These are phyloP conservation scores for Chenopodium quinoa DNA, from an alignment of 148 eudicot species.

Conservation along the genomic window DNA sequence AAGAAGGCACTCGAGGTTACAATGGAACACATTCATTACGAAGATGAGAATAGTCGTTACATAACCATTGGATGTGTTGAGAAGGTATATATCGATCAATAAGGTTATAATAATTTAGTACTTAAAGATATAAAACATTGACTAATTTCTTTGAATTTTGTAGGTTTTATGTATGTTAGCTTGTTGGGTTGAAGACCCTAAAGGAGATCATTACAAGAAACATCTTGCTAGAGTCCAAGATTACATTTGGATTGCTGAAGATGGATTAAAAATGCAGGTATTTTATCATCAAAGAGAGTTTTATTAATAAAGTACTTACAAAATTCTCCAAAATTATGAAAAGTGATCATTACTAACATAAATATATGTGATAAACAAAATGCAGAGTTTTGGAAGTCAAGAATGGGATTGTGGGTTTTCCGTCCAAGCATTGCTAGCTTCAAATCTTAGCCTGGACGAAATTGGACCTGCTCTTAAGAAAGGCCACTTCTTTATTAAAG, in stretches of 20 bases:
- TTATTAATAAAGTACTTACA: too few relatives aligned
- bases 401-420: conserved; percentile 47
- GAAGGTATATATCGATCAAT: neutral
- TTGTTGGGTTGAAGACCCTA: conserved; percentile 36
- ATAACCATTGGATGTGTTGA: conserved; percentile 26
- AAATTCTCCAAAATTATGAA: too few relatives aligned
- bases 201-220: conserved; percentile 19
- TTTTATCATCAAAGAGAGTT: neutral
- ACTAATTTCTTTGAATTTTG: neutral
- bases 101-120: too few relatives aligned
- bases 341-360: too few relatives aligned
- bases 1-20: conserved; percentile 26
- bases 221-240: conserved; percentile 35
- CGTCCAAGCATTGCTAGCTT: conserved; percentile 47
- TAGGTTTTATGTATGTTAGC: conserved; percentile 31
- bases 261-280: conserved; percentile 26
- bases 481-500: conserved; percentile 42
- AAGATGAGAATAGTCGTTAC: conserved; percentile 34
- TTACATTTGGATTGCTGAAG: conserved; percentile 36
- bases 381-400: conserved; percentile 43
- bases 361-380: too few relatives aligned
- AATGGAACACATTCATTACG: conserved; percentile 35
- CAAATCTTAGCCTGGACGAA: conserved; percentile 30
- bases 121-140: too few relatives aligned
- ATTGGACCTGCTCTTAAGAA: conserved; percentile 32